Percentiles rank a stretch among this genome's conserved stretches.
Conservation (phyloP, 2,329 filamentous ascomycete genomes). For the Trichoderma oligosporum region DNA sequence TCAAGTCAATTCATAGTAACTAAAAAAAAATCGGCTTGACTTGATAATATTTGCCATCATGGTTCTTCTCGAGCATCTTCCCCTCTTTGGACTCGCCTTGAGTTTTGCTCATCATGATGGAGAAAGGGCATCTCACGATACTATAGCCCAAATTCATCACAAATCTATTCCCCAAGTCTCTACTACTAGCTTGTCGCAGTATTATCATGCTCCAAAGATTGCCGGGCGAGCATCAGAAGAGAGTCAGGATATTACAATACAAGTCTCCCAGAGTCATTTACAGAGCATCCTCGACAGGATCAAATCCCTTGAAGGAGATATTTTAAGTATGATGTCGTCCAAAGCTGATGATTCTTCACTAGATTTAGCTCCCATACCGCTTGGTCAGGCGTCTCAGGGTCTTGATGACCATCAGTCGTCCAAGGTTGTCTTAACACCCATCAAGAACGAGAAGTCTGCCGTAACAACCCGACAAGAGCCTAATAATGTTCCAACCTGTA, state of each 20-base stretch:
- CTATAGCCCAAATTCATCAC: background rate
- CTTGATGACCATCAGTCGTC: background rate
- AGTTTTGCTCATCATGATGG: constrained; percentile 3
- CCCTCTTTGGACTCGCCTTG: constrained; percentile 20
- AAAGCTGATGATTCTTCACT: background rate
- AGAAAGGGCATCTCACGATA: background rate
- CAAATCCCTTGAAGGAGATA: constrained; percentile 28
- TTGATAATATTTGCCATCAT: constrained; percentile 16
- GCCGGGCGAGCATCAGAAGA: constrained; percentile 28
- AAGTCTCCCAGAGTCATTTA: constrained; percentile 27
- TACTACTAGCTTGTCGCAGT: constrained; percentile 16
- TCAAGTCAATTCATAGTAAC: background rate
- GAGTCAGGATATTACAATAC: constrained; percentile 24
- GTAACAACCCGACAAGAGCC: background rate
- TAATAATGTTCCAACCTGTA: background rate
- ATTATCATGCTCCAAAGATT: constrained; percentile 20
- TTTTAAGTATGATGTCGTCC: constrained; percentile 27
- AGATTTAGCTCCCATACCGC: background rate
- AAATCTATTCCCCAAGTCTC: constrained; percentile 18
- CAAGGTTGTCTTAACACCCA: background rate
- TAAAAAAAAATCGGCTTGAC: too few species aligned
- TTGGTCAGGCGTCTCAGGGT: background rate
- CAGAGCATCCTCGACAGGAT: constrained; percentile 30
- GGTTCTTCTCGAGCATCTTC: constrained; percentile 22
- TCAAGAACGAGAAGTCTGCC: background rate